Evolutionary conservation across 345 rosid genomes (phyloP), one percentile per base, ranked within the genome.

Genomic region (Brassica incana): DNA sequence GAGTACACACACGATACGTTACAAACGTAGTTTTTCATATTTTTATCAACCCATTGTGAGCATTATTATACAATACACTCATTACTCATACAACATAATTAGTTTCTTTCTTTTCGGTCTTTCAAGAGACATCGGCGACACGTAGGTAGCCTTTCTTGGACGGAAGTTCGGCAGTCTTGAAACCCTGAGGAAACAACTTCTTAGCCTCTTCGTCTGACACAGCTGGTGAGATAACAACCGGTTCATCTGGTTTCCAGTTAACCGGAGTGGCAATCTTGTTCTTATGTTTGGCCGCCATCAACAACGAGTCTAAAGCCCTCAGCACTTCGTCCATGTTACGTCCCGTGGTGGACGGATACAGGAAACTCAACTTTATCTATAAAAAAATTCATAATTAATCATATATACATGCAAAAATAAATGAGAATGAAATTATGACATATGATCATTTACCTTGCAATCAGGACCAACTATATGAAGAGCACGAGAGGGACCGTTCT

Each of bases 231-330:
- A 92, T 90, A 32, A 89, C 88, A 16, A 92, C 97, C 7, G 88
- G 83, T 11, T 92, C 94, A 11, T 90, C 91, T 8, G 82, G 88
- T 66, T 90, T 92, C 97, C 99, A 92, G 90, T 92, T 80, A 10
- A 78, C 94, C 3, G 91, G 94, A 2, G 97, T 95, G 0, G 97
- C 91, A 0, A 95, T 78, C 84, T 85, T 91, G 88, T 87, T 84
- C 67, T 86, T 81, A 82, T 86, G 83, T 80, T 87, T 86, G 0
- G 83, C 5, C 4, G 86, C 88, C 78, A 67, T 79, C 84, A 86
- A 84, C 68, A 91, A 83, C 0, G 96, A 90, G 23, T 92, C 98
- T 69, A 91, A n/a, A 30, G 83, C 98, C 74, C 98, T 87, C 76
- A 88, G 16, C 64, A 89, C 93, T 67, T 89, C 98, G 20, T 90